These are phyloP conservation scores for Escovopsis sp. DNA, from an alignment of 2,329 filamentous ascomycete species.

Conservation along the genomic window DNA sequence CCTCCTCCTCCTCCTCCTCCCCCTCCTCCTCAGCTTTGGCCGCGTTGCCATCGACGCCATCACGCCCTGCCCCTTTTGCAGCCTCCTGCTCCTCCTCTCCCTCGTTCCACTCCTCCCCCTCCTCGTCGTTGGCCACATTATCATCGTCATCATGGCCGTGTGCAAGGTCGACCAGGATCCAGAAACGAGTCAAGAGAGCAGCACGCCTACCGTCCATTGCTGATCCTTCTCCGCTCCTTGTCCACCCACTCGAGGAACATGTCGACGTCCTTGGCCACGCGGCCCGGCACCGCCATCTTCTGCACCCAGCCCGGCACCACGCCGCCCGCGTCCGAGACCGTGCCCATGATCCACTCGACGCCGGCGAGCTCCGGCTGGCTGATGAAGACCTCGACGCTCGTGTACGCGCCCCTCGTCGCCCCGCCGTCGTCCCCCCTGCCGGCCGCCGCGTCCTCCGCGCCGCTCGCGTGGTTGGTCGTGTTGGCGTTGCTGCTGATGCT, in stretches of 20 bases:
- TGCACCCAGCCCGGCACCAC: constrained; percentile 51
- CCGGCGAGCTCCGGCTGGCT: constrained; percentile 26
- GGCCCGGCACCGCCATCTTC: constrained; percentile 43
- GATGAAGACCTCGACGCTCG: constrained; percentile 45
- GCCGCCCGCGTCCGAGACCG: constrained; percentile 55
- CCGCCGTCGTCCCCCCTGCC: constrained; percentile 19
- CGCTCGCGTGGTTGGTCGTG: too few relatives aligned
- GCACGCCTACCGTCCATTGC: neutral
- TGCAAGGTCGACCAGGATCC: too few relatives aligned
- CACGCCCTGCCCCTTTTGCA: too few relatives aligned
- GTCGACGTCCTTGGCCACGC: constrained; percentile 56
- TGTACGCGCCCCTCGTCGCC: constrained; percentile 44
- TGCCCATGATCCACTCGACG: constrained; percentile 66
- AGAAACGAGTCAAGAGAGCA: neutral
- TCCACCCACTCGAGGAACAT: constrained; percentile 50
- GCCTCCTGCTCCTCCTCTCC: too few relatives aligned
- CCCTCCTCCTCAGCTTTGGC: too few relatives aligned
- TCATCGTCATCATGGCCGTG: too few relatives aligned
- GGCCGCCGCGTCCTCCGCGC: neutral
- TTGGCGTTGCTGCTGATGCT: too few relatives aligned
- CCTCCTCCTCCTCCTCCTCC: too few relatives aligned
- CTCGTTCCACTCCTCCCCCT: too few relatives aligned
- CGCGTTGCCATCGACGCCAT: too few relatives aligned
- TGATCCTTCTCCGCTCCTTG: constrained; percentile 22
- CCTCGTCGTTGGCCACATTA: too few relatives aligned